Evolutionary conservation across 2,329 filamentous ascomycete species (phyloP).

Genomic region (Hymenoscyphus repandus): DNA sequence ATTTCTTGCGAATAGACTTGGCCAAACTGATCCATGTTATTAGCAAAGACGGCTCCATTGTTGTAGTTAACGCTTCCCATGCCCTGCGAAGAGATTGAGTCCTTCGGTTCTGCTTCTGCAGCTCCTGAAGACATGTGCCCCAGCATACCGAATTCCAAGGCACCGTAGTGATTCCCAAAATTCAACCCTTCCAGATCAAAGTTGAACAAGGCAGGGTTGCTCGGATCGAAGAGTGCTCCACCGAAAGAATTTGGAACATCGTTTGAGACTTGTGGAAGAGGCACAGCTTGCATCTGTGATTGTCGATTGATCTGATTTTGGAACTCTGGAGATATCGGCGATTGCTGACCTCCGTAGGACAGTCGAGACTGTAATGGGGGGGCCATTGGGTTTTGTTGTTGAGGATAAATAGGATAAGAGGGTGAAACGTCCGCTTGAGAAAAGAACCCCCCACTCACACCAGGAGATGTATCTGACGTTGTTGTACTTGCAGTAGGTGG

Average conservation of each 20-base stretch:
- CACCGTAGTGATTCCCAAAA: slow-evolving; percentile 94
- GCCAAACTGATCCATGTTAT: slow-evolving; percentile 38
- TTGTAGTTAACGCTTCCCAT: slow-evolving; percentile 32
- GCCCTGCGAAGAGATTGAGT: slow-evolving; percentile 49
- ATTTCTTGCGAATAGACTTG: slow-evolving; percentile 44
- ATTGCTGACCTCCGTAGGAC: slow-evolving; percentile 61
- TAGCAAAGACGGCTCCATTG: slow-evolving; percentile 25
- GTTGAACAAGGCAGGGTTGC: slow-evolving; percentile 89
- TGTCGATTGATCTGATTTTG: slow-evolving; percentile 48
- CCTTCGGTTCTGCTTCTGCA: slow-evolving; percentile 70
- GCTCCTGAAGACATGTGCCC: slow-evolving; percentile 93
- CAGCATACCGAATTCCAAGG: slow-evolving; percentile 91
- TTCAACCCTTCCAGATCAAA: slow-evolving; percentile 92
- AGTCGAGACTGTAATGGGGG: slow-evolving; percentile 44
- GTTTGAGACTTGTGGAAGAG: slow-evolving; percentile 38
- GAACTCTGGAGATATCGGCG: slow-evolving; percentile 71
- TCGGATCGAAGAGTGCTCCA: slow-evolving; percentile 73
- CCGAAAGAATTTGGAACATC: slow-evolving; percentile 45
- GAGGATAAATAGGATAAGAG: slow-evolving; percentile 37
- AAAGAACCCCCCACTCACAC: slow-evolving; percentile 27
- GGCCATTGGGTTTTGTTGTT: slow-evolving; percentile 43
- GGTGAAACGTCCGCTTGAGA: slow-evolving; percentile 28
- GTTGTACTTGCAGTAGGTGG: slow-evolving; percentile 19
- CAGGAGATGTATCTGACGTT: slow-evolving; percentile 28
- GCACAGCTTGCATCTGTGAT: slow-evolving; percentile 37